phyloP scores from a whole-genome alignment of 345 rosid species.

The Sonneratia alba region DNA sequence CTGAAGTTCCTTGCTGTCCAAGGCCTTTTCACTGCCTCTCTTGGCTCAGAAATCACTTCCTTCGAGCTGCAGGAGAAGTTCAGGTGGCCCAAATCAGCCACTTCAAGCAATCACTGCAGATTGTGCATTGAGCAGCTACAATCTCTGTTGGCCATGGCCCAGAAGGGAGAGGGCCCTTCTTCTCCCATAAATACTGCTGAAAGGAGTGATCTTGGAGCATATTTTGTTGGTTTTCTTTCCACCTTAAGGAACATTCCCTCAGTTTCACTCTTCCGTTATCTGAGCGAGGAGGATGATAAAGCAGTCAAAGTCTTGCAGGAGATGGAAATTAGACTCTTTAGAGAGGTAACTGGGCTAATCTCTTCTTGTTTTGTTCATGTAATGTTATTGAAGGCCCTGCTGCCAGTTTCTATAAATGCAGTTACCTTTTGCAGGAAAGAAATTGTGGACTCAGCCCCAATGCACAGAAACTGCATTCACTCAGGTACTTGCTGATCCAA shows the following conservation, averaged over 20 bases:
- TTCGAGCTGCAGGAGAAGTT: constrained; percentile 94
- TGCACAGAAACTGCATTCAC: constrained; percentile 47
- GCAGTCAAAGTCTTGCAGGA: constrained; percentile 58
- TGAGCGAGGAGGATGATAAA: constrained; percentile 69
- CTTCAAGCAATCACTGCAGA: constrained; percentile 63
- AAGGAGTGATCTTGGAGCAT: constrained; percentile 62
- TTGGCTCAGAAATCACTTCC: constrained; percentile 92
- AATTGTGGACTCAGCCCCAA: constrained; percentile 30
- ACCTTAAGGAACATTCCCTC: constrained; percentile 90
- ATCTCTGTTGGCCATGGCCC: constrained; percentile 63
- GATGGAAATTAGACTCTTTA: constrained; percentile 61
- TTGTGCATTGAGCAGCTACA: constrained; percentile 92
- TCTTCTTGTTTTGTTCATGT: background rate
- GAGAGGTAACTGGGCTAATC: constrained; percentile 36
- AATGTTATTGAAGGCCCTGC: background rate
- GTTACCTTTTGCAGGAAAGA: constrained; percentile 56
- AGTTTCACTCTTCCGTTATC: constrained; percentile 70
- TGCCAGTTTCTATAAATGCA: background rate
- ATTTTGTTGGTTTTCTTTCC: constrained; percentile 72
- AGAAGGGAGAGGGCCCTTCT: constrained; percentile 43
- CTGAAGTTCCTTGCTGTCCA: constrained; percentile 91
- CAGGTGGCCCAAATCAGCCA: constrained; percentile 83
- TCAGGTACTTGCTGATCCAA: constrained; percentile 76
- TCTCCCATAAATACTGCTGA: constrained; percentile 40
- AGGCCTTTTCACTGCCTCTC: constrained; percentile 84